A percentile compares a stretch with the other conserved stretches of the same genome.
phyloP scores from a whole-genome alignment of 306 rosid genomes.

The Luffa acutangula region DNA sequence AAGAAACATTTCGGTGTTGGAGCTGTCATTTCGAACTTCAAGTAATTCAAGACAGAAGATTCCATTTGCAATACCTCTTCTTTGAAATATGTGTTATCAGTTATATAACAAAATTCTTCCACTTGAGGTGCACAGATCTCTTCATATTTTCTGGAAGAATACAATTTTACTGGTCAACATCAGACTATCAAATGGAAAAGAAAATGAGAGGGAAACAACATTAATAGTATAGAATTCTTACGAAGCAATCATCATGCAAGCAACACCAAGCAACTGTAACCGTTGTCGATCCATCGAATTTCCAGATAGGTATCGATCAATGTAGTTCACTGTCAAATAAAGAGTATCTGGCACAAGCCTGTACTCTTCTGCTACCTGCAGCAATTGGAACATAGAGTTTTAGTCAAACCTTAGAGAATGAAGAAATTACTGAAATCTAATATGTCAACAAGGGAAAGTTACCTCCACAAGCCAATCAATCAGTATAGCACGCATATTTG shows the following conservation, averaged over 20 bases:
- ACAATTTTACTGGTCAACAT: not conserved
- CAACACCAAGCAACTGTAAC: slow-evolving; percentile 85
- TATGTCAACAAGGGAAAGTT: not conserved
- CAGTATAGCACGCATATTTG: slow-evolving; percentile 82
- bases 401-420: not conserved
- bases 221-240: slow-evolving; percentile 24
- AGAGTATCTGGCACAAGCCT: slow-evolving; percentile 93
- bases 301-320: slow-evolving; percentile 88
- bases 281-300: slow-evolving; percentile 75
- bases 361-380: slow-evolving; percentile 96
- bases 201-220: not conserved
- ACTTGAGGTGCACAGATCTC: slow-evolving; percentile 99
- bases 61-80: slow-evolving; percentile 97
- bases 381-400: slow-evolving; percentile 13
- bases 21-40: slow-evolving; percentile 96
- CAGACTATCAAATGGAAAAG: not conserved
- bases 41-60: slow-evolving; percentile 73
- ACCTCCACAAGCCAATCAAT: slow-evolving; percentile 99
- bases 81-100: slow-evolving; percentile 90
- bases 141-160: slow-evolving; percentile 67
- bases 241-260: slow-evolving; percentile 99
- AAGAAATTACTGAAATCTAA: not conserved
- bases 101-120: slow-evolving; percentile 90
- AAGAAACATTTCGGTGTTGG: slow-evolving; percentile 83
- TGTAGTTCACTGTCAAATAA: slow-evolving; percentile 85